Evolutionary conservation across 345 rosid genomes (phyloP).

Genomic region (Acer saccharum): DNA sequence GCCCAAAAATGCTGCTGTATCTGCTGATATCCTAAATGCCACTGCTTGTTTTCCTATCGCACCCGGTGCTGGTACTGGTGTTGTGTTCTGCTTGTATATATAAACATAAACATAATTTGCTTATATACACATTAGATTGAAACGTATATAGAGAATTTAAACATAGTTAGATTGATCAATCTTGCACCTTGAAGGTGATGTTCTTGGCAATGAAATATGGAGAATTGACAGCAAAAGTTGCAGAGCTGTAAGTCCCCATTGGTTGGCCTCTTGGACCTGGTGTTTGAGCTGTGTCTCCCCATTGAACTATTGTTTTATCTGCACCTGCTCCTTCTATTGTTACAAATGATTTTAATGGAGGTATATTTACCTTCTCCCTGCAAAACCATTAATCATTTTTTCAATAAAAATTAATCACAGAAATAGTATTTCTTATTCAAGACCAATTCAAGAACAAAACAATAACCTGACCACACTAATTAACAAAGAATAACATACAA

Average conservation of each 20-base stretch:
- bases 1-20: constrained; percentile 78
- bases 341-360: constrained; percentile 76
- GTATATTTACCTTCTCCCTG: constrained; percentile 88
- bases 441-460: constrained; percentile 15
- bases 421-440: neutral
- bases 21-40: constrained; percentile 88
- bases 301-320: constrained; percentile 77
- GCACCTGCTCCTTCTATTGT: constrained; percentile 95
- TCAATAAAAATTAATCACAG: neutral
- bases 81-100: constrained; percentile 55
- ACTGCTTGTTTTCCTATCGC: constrained; percentile 92
- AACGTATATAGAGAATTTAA: no score
- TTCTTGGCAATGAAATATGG: constrained; percentile 89
- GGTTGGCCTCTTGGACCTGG: constrained; percentile 70
- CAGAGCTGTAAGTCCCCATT: constrained; percentile 79
- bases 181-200: constrained; percentile 81
- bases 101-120: neutral
- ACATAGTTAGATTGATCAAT: neutral
- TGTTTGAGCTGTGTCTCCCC: constrained; percentile 97
- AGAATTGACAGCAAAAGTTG: constrained; percentile 89
- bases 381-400: neutral
- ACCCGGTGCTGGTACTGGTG: constrained; percentile 88
- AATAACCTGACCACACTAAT: neutral
- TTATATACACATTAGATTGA: neutral
- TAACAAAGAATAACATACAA: constrained; percentile 5